Conservation (phyloP, 108 stramenopile genomes). For the Conticribra weissflogii region DNA sequence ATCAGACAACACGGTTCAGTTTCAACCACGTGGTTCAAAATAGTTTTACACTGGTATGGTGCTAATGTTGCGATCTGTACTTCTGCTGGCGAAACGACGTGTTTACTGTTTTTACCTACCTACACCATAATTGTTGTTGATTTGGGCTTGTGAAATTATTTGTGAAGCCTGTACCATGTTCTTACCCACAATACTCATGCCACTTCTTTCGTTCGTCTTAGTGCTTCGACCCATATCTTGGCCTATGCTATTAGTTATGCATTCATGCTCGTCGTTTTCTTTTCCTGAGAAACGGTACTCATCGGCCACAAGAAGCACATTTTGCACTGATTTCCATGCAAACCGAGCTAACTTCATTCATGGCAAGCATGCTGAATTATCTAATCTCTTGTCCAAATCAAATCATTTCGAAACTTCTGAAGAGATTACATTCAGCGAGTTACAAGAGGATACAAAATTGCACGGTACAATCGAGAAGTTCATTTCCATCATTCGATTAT, state of each 20-base stretch:
- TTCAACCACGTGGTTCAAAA: too few species aligned
- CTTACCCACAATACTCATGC: not conserved
- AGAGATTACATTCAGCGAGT: not conserved
- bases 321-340: not conserved
- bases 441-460: not conserved
- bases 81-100: too few species aligned
- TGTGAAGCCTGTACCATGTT: too few species aligned
- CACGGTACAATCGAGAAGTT: conserved; percentile 22
- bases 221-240: too few species aligned
- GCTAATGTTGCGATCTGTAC: too few species aligned
- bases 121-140: too few species aligned
- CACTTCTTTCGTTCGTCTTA: not conserved
- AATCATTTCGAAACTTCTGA: not conserved
- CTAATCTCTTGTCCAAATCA: not conserved
- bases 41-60: too few species aligned
- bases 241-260: too few species aligned
- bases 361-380: not conserved
- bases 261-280: not conserved
- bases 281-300: not conserved
- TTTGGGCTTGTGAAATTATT: too few species aligned
- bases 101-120: too few species aligned
- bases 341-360: not conserved
- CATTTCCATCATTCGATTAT: conserved; percentile 18
- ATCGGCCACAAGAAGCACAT: not conserved
- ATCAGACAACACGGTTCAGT: too few species aligned